phyloP scores from a whole-genome alignment of 169 alveolate species.

The Cryptosporidium ryanae region DNA sequence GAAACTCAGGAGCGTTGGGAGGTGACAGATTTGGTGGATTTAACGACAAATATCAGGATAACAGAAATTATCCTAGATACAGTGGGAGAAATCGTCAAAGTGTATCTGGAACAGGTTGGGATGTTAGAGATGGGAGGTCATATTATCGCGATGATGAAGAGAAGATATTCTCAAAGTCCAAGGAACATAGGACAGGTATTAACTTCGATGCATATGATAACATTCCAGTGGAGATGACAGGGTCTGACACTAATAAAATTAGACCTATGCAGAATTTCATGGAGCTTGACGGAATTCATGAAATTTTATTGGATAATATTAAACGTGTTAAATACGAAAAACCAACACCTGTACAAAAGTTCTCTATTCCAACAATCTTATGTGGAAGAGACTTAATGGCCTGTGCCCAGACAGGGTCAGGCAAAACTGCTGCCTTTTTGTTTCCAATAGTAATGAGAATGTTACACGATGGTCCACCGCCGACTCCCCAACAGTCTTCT shows the following conservation, averaged over 20 bases:
- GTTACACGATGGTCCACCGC: slow-evolving; percentile 89
- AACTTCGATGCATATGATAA: slow-evolving; percentile 87
- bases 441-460: slow-evolving; percentile 93
- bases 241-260: slow-evolving; percentile 80
- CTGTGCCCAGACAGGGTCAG: slow-evolving; percentile 98
- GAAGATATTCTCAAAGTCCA: slow-evolving; percentile 82
- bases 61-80: slow-evolving; percentile 28
- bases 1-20: background rate
- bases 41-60: slow-evolving; percentile 28
- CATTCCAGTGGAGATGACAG: slow-evolving; percentile 90
- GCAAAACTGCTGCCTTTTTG: slow-evolving; percentile 98
- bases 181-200: slow-evolving; percentile 86
- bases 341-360: slow-evolving; percentile 96
- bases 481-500: slow-evolving; percentile 75
- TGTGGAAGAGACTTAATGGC: slow-evolving; percentile 95
- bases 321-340: slow-evolving; percentile 87
- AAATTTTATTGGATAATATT: slow-evolving; percentile 81
- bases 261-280: slow-evolving; percentile 82
- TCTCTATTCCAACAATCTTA: slow-evolving; percentile 92
- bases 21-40: slow-evolving; percentile 29
- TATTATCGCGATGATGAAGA: slow-evolving; percentile 84
- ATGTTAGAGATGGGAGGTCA: slow-evolving; percentile 84
- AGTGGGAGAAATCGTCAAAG: slow-evolving; percentile 23
- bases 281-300: slow-evolving; percentile 81
- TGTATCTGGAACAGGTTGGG: slow-evolving; percentile 81